A percentile compares a stretch with the other conserved stretches of the same genome.
phyloP scores from a whole-genome alignment of 208 protist species.

The Leishmania amazonensis region DNA sequence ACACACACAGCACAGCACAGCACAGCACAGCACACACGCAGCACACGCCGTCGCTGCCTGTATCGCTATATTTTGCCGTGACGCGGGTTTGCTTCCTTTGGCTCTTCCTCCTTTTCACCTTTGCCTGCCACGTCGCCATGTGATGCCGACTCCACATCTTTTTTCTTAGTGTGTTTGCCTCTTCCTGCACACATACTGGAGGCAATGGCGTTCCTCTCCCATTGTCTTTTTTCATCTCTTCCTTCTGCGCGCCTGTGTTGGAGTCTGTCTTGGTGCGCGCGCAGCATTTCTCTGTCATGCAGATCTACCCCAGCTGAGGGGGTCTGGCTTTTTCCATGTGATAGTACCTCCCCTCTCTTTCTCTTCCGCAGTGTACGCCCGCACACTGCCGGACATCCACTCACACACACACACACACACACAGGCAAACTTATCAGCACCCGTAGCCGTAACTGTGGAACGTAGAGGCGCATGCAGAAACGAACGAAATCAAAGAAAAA shows the following conservation, averaged over 20 bases:
- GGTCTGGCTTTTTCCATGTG: conserved; percentile 1
- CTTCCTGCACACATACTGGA: background rate
- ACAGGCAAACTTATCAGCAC: background rate
- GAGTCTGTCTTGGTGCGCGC: background rate
- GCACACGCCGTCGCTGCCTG: background rate
- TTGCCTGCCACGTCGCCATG: background rate
- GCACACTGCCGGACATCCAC: background rate
- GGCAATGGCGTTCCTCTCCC: background rate
- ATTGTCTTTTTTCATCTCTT: conserved; percentile 1
- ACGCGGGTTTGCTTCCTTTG: background rate
- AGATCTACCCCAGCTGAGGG: background rate
- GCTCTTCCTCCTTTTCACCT: background rate
- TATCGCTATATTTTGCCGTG: background rate
- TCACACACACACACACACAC: background rate
- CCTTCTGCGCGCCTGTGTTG: conserved; percentile 10
- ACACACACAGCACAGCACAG: too few species aligned
- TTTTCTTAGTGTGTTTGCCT: background rate
- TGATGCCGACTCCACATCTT: background rate
- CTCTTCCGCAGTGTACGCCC: background rate
- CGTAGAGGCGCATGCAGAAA: background rate
- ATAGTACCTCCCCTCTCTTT: background rate
- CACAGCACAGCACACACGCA: background rate
- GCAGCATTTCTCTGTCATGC: background rate
- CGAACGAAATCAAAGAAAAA: too few species aligned
- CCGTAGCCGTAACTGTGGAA: background rate